Percentiles rank a stretch among this genome's conserved stretches.
These are phyloP conservation scores for Fusarium chaquense DNA, from an alignment of 2,329 filamentous ascomycete genomes.

Conservation along the genomic window DNA sequence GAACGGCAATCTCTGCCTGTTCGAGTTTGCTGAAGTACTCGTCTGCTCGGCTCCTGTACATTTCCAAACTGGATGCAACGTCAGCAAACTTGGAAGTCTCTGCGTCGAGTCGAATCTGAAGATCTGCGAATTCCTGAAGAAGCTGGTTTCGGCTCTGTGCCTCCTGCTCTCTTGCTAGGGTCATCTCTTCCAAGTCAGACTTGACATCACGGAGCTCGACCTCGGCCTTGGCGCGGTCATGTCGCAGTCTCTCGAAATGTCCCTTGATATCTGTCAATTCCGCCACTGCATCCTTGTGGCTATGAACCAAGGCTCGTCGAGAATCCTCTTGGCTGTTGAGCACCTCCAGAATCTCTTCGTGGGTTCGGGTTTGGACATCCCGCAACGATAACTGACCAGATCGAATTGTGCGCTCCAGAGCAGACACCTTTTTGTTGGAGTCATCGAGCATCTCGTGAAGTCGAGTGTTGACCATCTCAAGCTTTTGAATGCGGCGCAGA, in stretches of 20 bases:
- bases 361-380: constrained; percentile 91
- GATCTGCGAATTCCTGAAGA: constrained; percentile 89
- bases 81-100: constrained; percentile 89
- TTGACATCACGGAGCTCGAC: constrained; percentile 87
- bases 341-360: constrained; percentile 92
- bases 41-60: constrained; percentile 93
- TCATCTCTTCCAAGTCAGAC: constrained; percentile 86
- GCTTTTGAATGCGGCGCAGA: constrained; percentile 83
- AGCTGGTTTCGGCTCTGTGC: constrained; percentile 87
- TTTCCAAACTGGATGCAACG: constrained; percentile 81
- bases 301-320: constrained; percentile 81
- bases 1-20: constrained; percentile 93
- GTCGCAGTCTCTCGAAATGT: constrained; percentile 87
- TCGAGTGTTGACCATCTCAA: constrained; percentile 91
- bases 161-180: constrained; percentile 84
- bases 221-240: constrained; percentile 81
- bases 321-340: constrained; percentile 95
- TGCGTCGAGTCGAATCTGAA: constrained; percentile 92
- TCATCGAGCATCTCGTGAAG: constrained; percentile 96
- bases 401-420: constrained; percentile 86
- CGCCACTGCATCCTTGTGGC: constrained; percentile 85
- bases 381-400: constrained; percentile 89
- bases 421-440: constrained; percentile 90
- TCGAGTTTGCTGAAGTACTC: constrained; percentile 98
- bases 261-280: constrained; percentile 89